phyloP scores from a whole-genome alignment of 1,284 basidiomycete genomes.

The Chiua sp. region DNA sequence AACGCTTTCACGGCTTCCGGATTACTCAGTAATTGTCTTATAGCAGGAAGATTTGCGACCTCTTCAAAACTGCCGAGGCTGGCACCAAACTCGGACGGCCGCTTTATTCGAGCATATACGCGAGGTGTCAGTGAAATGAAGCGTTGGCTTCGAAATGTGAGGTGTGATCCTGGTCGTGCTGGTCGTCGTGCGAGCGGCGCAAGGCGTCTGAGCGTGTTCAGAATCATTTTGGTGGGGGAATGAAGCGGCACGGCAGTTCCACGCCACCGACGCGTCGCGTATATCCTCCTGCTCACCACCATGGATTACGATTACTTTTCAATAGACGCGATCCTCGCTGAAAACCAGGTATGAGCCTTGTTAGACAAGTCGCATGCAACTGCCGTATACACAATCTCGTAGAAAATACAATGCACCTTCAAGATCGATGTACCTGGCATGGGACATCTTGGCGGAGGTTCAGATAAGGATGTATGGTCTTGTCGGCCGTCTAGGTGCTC shows the following conservation, averaged over 20 bases:
- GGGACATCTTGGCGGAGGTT: constrained; percentile 86
- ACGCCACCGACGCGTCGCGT: constrained; percentile 34
- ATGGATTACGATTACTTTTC: constrained; percentile 93
- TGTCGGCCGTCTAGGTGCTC: constrained; percentile 6
- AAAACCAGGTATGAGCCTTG: constrained; percentile 74
- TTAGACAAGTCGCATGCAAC: not conserved
- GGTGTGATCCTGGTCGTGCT: constrained; percentile 16
- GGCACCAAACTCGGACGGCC: constrained; percentile 40
- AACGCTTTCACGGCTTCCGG: constrained; percentile 56
- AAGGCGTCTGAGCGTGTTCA: constrained; percentile 28
- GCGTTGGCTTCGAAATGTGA: constrained; percentile 28
- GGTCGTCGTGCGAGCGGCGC: constrained; percentile 17
- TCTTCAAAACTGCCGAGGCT: constrained; percentile 47
- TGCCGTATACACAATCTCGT: constrained; percentile 1
- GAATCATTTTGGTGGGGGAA: constrained; percentile 15
- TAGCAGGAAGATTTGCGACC: constrained; percentile 46
- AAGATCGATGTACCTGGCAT: constrained; percentile 84
- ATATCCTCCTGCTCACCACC: not conserved
- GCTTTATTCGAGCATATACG: constrained; percentile 36
- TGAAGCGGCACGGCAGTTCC: not conserved
- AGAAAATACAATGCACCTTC: constrained; percentile 94
- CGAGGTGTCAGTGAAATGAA: constrained; percentile 44
- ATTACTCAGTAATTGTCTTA: constrained; percentile 53
- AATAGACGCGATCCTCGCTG: constrained; percentile 85
- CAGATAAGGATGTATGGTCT: constrained; percentile 73